A percentile compares a stretch with the other conserved stretches of the same genome.
These are phyloP conservation scores for Xylaria longipes DNA, from an alignment of 495 filamentous ascomycete species.

Conservation along the genomic window DNA sequence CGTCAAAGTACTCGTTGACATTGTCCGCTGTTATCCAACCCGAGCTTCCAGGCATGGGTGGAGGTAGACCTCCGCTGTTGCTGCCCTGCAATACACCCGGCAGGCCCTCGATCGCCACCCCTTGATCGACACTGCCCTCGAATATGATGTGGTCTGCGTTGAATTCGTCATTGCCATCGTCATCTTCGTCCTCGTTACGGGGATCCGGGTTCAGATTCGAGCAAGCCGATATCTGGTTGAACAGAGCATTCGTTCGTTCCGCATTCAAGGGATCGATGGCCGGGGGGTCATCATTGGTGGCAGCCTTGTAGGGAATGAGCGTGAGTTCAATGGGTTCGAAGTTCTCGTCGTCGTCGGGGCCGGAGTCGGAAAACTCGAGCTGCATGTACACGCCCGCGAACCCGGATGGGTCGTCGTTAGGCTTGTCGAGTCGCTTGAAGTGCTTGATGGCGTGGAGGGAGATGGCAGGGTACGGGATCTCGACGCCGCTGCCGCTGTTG, in stretches of 20 bases:
- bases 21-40: constrained; percentile 99
- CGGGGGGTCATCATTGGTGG: constrained; percentile 21
- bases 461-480: constrained; percentile 87
- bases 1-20: constrained; percentile 75
- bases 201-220: constrained; percentile 91
- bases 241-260: constrained; percentile 60
- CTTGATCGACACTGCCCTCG: constrained; percentile 52
- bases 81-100: constrained; percentile 51
- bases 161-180: constrained; percentile 57
- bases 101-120: constrained; percentile 52
- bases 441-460: constrained; percentile 87
- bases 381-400: constrained; percentile 73
- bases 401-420: constrained; percentile 29
- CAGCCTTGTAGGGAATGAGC: constrained; percentile 61
- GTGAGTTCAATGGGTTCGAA: constrained; percentile 75
- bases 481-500: constrained; percentile 64
- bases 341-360: constrained; percentile 68
- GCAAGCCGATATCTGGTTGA: constrained; percentile 81
- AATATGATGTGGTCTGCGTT: constrained; percentile 58
- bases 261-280: constrained; percentile 37
- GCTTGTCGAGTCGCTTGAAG: constrained; percentile 46
- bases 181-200: constrained; percentile 56
- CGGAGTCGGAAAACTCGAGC: constrained; percentile 65
- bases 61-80: constrained; percentile 65
- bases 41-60: constrained; percentile 80